Conservation (phyloP, 148 eudicot species). For the Silene latifolia region DNA sequence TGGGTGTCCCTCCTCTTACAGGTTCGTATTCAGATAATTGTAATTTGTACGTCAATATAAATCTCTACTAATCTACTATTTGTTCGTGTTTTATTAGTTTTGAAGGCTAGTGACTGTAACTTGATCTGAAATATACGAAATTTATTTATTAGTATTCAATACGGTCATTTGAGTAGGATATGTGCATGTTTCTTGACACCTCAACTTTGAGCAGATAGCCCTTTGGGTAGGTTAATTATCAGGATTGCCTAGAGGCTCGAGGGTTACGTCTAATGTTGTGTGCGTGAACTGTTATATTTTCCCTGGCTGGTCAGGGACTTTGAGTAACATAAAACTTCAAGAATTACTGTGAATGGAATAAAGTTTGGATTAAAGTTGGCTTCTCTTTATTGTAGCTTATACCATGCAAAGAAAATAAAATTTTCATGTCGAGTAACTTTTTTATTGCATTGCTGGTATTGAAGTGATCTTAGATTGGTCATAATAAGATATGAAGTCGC, state of each 20-base stretch:
- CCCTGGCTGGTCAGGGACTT: neutral
- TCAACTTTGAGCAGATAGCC: neutral
- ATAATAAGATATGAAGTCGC: no score
- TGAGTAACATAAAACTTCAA: neutral
- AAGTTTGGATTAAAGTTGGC: no score
- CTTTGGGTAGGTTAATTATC: neutral
- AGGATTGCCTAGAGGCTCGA: no score
- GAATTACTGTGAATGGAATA: neutral
- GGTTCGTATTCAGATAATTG: constrained; percentile 32
- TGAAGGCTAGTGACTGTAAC: neutral
- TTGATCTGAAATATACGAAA: neutral
- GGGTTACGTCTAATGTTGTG: neutral
- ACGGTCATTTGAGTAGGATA: neutral
- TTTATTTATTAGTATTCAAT: neutral
- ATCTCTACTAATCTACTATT: neutral
- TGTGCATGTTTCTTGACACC: no score
- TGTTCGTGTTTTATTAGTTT: neutral
- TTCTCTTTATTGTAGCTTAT: no score
- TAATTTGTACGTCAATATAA: neutral
- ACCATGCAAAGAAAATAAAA: no score
- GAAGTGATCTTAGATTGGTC: no score
- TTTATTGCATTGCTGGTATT: no score
- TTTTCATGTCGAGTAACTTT: no score
- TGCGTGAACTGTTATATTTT: neutral
- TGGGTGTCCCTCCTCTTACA: constrained; percentile 73